Conservation (phyloP, 1,284 basidiomycete species). For the Malassezia yamatoensis region DNA sequence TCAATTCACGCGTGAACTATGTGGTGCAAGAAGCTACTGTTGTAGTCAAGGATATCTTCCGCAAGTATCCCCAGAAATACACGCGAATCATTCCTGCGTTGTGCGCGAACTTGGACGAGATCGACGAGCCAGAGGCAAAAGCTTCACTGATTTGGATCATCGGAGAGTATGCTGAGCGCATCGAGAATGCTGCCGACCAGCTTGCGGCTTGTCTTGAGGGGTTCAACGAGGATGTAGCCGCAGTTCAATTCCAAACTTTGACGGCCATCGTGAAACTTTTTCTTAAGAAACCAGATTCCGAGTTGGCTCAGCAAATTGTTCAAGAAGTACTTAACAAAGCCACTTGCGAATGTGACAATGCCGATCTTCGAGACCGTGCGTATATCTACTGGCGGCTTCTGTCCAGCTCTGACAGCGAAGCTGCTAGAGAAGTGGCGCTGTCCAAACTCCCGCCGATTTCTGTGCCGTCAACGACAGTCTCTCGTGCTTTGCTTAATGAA, state of each 20-base stretch:
- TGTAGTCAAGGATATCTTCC: constrained; percentile 99
- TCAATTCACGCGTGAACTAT: constrained; percentile 83
- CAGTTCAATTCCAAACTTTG: constrained; percentile 87
- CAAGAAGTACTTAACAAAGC: constrained; percentile 83
- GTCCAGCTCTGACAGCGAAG: constrained; percentile 73
- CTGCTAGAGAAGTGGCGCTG: constrained; percentile 83
- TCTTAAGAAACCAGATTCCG: constrained; percentile 81
- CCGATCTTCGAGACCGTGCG: constrained; percentile 88
- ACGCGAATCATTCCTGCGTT: constrained; percentile 91
- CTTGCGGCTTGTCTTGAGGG: constrained; percentile 79
- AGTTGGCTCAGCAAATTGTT: constrained; percentile 65
- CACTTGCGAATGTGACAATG: constrained; percentile 91
- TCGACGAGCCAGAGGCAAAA: constrained; percentile 97
- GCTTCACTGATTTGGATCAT: constrained; percentile 98
- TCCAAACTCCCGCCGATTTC: constrained; percentile 84
- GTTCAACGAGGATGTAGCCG: constrained; percentile 85
- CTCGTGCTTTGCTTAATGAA: constrained; percentile 83
- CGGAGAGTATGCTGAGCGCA: constrained; percentile 92
- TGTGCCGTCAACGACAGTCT: constrained; percentile 77
- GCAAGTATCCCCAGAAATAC: constrained; percentile 92
- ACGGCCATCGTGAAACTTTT: constrained; percentile 96
- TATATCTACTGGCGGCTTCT: constrained; percentile 94
- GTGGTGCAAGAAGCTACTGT: constrained; percentile 97
- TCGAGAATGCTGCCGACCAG: constrained; percentile 88
- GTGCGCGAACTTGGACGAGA: constrained; percentile 85